phyloP scores from a whole-genome alignment of 1,139 yeast genomes.

The Yamadazyma atlantica region DNA sequence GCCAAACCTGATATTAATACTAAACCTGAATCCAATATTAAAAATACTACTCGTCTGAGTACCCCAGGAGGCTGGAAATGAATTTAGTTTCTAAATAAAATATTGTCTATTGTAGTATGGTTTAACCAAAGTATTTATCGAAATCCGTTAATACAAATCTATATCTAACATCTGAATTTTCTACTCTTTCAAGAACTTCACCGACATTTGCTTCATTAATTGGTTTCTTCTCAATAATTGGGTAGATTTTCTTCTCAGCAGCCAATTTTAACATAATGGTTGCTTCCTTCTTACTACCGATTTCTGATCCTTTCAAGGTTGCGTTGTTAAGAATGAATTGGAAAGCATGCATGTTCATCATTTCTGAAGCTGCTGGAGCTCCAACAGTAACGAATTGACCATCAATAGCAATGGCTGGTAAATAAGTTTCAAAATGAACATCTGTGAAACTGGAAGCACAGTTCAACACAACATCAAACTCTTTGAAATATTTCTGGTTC shows the following conservation, averaged over 20 bases:
- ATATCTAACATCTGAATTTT: constrained; percentile 57
- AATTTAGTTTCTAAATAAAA: too few species aligned
- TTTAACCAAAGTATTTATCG: constrained; percentile 34
- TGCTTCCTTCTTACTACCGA: constrained; percentile 42
- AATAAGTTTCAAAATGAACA: constrained; percentile 28
- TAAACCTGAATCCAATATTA: too few species aligned
- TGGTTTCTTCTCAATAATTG: constrained; percentile 44
- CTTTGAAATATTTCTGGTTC: constrained; percentile 27
- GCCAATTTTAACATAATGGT: constrained; percentile 39
- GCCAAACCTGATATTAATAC: not conserved
- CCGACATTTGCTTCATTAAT: constrained; percentile 31
- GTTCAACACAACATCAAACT: constrained; percentile 48
- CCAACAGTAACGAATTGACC: constrained; percentile 55
- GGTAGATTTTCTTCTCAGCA: constrained; percentile 37
- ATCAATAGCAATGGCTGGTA: constrained; percentile 35
- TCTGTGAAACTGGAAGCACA: constrained; percentile 46
- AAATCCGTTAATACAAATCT: constrained; percentile 61
- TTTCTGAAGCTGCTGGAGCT: constrained; percentile 38
- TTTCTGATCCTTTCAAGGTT: constrained; percentile 30
- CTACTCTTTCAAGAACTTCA: constrained; percentile 31
- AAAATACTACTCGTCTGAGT: too few species aligned
- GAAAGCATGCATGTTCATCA: constrained; percentile 23
- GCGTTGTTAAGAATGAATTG: constrained; percentile 30
- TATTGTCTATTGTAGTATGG: too few species aligned
- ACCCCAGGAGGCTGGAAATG: constrained; percentile 14